phyloP scores from a whole-genome alignment of 176 grass and related monocot genomes.

The Carex scoparia region DNA sequence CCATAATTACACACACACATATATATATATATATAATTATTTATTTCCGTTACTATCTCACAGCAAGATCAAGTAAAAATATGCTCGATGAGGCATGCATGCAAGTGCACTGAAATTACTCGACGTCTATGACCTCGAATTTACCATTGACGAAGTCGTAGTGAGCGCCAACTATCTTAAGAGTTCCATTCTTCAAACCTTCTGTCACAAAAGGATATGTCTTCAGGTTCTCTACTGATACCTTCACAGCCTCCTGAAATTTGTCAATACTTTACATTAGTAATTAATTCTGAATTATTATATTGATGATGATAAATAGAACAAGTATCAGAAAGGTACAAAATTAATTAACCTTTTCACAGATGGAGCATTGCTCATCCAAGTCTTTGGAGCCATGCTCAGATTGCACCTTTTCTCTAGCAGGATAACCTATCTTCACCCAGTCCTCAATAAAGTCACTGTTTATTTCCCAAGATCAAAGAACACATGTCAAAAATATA shows the following conservation, averaged over 20 bases:
- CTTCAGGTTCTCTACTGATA: slow-evolving; percentile 50
- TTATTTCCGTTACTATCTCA: not conserved
- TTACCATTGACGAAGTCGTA: slow-evolving; percentile 47
- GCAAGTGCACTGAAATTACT: slow-evolving; percentile 12
- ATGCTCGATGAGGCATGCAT: not conserved
- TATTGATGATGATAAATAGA: not conserved
- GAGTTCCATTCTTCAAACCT: slow-evolving; percentile 30
- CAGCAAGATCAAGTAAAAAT: not conserved
- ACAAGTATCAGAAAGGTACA: not conserved
- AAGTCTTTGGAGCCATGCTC: slow-evolving; percentile 32
- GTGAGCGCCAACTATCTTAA: slow-evolving; percentile 49
- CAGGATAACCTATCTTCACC: slow-evolving; percentile 49
- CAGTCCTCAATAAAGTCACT: slow-evolving; percentile 68
- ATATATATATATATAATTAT: not conserved
- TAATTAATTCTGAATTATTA: not conserved
- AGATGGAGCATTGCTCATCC: slow-evolving; percentile 43
- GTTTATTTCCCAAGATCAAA: slow-evolving; percentile 13
- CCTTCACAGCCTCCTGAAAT: slow-evolving; percentile 57
- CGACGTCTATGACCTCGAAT: slow-evolving; percentile 41
- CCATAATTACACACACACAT: not conserved
- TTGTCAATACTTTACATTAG: not conserved
- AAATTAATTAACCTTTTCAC: slow-evolving; percentile 55
- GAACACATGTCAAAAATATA: not conserved
- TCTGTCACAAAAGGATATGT: slow-evolving; percentile 63
- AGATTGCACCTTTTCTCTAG: slow-evolving; percentile 50